Base-by-base conservation (phyloP, 441 rosid species). In the Gossypium trilobum region DNA sequence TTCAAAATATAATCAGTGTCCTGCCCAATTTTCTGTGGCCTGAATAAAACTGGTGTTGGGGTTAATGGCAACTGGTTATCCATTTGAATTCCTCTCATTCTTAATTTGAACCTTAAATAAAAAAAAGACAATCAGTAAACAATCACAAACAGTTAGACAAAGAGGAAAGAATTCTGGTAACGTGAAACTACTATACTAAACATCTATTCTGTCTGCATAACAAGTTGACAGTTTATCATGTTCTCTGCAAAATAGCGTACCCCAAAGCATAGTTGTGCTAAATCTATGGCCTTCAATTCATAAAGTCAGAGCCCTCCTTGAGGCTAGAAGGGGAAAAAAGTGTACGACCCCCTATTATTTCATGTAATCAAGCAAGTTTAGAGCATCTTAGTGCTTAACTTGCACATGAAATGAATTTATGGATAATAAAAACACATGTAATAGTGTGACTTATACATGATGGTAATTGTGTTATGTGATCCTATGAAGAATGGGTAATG, bases 11-110 rank as follows among this genome's bases (percentile, higher is more conserved):
- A 70, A 77, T 91, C 97, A 72, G 79, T 78, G 79, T 86, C 94
- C 75, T 87, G 90, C 75, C 82, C 90, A 70, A 74, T 78, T 91
- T 76, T 91, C 83, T 91, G 99, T 48, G 98, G 97, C 81, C 99
- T 88, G 78, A 91, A 92, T 73, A 95, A 91, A 85, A 93, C 98
- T 56, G 99, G 99, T 90, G 87, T 86, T 71, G 95, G 95, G 77
- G 94, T 86, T 77, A 95, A 81, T 20, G 99, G 99, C 83, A 95
- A 79, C 81, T 95, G 99, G 79, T 93, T 95, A 84, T 95, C 99
- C 76, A 91, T 87, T 87, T 95, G 99, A 82, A 91, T 78, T 71
- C 95, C 91, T 62, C 73, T 86, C 91, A 91, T 87, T 85, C 92
- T 85, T 75, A 93, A 73, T 85, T 90, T 90, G 85, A 90, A 91